Base-by-base conservation (phyloP, 306 rosid genomes). In the Coriaria nepalensis region DNA sequence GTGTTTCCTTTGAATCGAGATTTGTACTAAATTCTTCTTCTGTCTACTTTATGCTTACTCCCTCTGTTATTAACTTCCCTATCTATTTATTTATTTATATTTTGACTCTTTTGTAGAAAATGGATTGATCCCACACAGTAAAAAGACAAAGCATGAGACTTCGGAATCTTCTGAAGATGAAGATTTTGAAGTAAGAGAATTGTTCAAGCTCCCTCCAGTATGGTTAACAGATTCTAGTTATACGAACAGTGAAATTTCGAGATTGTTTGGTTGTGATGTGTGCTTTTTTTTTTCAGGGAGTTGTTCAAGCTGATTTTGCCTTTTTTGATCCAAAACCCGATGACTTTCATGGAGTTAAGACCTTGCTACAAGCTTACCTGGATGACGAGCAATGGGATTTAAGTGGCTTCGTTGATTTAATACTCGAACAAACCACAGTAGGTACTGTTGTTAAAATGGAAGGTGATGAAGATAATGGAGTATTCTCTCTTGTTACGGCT, bases 271-370 rank as follows among this genome's bases (percentile, higher is more conserved):
- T n/a, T 52, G 39, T 45, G 59, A 34, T 53, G 6, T 53, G 29
- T 32, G 69, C 35, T 35, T 13, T 60, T 46, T 42, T 60, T 55
- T 56, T 74, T 40, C 45, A 81, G 93, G 90, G n/a, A n/a, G n/a
- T 59, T 52, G 63, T 88, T 43, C 93, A 81, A 77, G 87, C 86
- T 53, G 93, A 88, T 55, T 79, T 81, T 74, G 75, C 76, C 37
- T 84, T 88, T 66, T 88, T 79, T 36, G 95, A 88, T 75, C 93
- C 95, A 6, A 84, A 84, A 63, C 60, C 90, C 6, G 59, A 60
- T 2, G 90, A 84, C 55, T 88, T 81, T 67, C 95, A 88, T 58
- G 97, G 93, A 62, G 83, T 73, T 35, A 88, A 81, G 86, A 77
- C 77, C 38, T 68, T 88, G 75, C 75, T 88, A 20, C 86, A 73